Conservation (phyloP, 164 flowering plant species). For the Magnolia officinalis region DNA sequence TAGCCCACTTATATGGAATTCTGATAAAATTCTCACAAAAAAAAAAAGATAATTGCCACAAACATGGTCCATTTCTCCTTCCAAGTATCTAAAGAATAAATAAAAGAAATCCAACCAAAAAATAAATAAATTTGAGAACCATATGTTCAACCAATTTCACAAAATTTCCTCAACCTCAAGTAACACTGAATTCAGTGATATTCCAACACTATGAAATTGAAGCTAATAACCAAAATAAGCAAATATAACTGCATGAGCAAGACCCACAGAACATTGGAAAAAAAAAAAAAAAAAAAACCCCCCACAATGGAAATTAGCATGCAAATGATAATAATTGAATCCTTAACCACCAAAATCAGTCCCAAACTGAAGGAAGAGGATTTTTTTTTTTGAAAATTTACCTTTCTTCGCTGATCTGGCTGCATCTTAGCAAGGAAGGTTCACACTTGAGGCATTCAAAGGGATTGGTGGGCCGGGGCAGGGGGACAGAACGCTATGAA, state of each 20-base stretch:
- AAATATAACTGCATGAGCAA: neutral
- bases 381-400: conserved; percentile 10
- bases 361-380: neutral
- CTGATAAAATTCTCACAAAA: too few relatives aligned
- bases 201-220: neutral
- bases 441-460: conserved; percentile 13
- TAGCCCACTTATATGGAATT: too few relatives aligned
- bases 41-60: too few relatives aligned
- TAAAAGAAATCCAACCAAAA: too few relatives aligned
- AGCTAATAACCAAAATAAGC: neutral
- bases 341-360: neutral
- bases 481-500: too few relatives aligned
- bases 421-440: conserved; percentile 55
- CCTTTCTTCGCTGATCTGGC: conserved; percentile 81
- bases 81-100: too few relatives aligned
- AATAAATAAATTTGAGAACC: too few relatives aligned
- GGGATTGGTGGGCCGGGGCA: too few relatives aligned
- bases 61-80: too few relatives aligned
- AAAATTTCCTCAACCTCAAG: too few relatives aligned
- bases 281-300: neutral
- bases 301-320: neutral
- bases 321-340: neutral
- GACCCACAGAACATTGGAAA: neutral
- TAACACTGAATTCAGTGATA: too few relatives aligned
- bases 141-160: too few relatives aligned